phyloP scores from a whole-genome alignment of 139 green algal species.

The Desmodesmus armatus region DNA sequence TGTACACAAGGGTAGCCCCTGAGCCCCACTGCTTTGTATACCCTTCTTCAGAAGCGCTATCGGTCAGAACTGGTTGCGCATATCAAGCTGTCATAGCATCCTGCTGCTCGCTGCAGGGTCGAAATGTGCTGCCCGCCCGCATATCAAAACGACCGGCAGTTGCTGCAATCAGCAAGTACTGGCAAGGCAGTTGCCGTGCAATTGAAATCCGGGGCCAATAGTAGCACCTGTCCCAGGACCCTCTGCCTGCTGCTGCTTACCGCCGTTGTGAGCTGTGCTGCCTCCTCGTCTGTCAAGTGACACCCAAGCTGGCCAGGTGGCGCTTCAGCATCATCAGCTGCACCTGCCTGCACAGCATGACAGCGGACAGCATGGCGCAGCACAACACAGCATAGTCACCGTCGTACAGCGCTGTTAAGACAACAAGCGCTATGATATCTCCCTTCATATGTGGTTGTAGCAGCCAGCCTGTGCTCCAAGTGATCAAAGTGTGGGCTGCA shows the following conservation, averaged over 20 bases:
- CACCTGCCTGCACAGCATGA: slow-evolving; percentile 39
- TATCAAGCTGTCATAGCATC: background rate
- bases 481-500: background rate
- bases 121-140: background rate
- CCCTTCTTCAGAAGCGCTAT: too few relatives aligned
- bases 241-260: slow-evolving; percentile 1
- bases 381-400: background rate
- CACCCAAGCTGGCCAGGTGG: slow-evolving; percentile 5
- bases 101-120: background rate
- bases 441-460: background rate
- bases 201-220: background rate
- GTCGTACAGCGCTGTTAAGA: background rate
- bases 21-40: too few relatives aligned
- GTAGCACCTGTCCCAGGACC: background rate
- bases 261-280: background rate
- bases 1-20: too few relatives aligned
- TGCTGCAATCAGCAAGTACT: background rate
- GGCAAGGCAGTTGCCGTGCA: background rate
- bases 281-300: slow-evolving; percentile 16
- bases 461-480: background rate
- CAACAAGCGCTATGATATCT: background rate
- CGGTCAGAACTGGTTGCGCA: too few relatives aligned
- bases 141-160: background rate
- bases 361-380: background rate
- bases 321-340: slow-evolving; percentile 14